Conservation (phyloP, 331 rosid species). For the Spiraea crenata region DNA sequence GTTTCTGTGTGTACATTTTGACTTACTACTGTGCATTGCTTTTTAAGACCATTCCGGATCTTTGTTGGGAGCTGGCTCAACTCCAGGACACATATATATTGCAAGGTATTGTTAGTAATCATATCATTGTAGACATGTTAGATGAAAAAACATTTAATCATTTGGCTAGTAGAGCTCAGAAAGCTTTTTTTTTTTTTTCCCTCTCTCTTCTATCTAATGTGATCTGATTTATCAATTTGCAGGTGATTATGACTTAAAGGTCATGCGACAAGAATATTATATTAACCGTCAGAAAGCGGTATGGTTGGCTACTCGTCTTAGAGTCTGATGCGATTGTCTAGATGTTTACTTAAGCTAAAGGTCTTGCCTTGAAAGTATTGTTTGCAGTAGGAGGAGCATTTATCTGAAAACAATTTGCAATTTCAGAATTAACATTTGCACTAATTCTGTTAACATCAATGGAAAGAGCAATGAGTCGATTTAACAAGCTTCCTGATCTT, state of each 20-base stretch:
- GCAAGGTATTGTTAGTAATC: conserved; percentile 53
- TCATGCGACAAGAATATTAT: conserved; percentile 96
- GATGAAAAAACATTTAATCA: conserved; percentile 6
- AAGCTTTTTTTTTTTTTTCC: background rate
- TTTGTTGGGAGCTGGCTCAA: conserved; percentile 98
- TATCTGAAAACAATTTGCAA: conserved; percentile 6
- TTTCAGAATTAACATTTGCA: background rate
- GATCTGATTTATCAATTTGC: conserved; percentile 28
- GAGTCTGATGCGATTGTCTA: background rate
- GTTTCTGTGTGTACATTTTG: conserved; percentile 6
- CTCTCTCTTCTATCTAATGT: background rate
- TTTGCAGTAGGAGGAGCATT: background rate
- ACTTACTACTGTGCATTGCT: conserved; percentile 15
- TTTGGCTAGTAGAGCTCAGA: background rate
- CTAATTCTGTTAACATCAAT: background rate
- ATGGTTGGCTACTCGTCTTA: conserved; percentile 28
- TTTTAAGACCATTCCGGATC: conserved; percentile 78
- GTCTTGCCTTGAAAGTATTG: background rate
- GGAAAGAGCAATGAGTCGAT: conserved; percentile 5
- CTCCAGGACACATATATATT: conserved; percentile 96
- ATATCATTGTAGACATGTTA: conserved; percentile 18
- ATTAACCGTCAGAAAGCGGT: conserved; percentile 87
- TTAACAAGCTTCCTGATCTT: conserved; percentile 4
- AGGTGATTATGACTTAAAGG: conserved; percentile 99
- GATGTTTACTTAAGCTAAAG: background rate